phyloP scores from a whole-genome alignment of 306 rosid genomes.

The Gillenia trifoliata region DNA sequence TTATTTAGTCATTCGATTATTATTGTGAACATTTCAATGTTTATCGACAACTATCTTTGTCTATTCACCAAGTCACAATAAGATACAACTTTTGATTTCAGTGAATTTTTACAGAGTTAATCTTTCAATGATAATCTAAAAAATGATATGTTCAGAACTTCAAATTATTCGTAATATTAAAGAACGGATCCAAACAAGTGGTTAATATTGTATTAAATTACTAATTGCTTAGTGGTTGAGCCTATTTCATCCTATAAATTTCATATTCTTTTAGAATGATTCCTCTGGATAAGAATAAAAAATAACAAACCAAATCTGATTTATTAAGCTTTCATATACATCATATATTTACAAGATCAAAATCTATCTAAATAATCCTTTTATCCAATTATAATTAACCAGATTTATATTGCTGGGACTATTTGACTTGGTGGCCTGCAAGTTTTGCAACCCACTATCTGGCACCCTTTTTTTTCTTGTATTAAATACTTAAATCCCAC shows the following conservation, averaged over 20 bases:
- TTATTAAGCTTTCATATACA: neutral
- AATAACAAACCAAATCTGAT: neutral
- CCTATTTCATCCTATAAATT: neutral
- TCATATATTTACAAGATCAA: neutral
- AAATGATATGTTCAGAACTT: no score
- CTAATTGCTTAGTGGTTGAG: no score
- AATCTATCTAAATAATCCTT: neutral
- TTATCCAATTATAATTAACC: neutral
- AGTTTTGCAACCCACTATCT: constrained; percentile 10
- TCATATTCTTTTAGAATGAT: neutral
- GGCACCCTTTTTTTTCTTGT: constrained; percentile 6
- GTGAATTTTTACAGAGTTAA: neutral
- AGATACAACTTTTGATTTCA: no score
- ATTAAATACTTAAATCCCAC: neutral
- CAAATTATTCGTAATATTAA: no score
- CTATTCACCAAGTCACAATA: no score
- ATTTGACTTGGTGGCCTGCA: constrained; percentile 23
- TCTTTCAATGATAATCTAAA: neutral
- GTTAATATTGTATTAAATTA: no score
- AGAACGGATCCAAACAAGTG: no score
- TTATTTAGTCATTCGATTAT: no score
- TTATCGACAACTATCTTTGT: no score
- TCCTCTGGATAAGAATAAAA: neutral
- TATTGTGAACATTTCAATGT: no score
- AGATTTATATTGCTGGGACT: neutral